Base-by-base conservation (phyloP, 192 early-diverging fungal genomes). In the Backusella tarrabulga region DNA sequence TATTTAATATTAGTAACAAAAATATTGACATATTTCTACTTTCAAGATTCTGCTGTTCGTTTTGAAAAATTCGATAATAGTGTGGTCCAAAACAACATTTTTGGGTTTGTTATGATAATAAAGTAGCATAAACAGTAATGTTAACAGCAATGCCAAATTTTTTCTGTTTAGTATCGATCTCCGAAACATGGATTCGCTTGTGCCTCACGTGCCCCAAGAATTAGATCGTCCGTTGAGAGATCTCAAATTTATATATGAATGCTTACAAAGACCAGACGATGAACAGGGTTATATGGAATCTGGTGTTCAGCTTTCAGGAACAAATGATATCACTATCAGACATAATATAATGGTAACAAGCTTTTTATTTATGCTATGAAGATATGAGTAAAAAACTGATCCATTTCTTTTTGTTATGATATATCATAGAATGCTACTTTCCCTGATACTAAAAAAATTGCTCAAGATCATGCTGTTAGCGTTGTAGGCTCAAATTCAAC, bases 391-490 rank as follows among this genome's bases (percentile, higher is more conserved):
- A 29, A 66, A 52, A 29, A 3, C 19, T 14, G 14, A 32, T n/a
- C 9, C 12, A 38, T 7, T 34, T 8, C 5, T 36, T 14, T 40
- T 36, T 26, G 21, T 63, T 29, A 63, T 29, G 4, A 63, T 63
- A 52, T 50, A 50, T 60, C 60, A 40, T 74, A 79, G 78, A 79
- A 79, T 63, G 78, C 67, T 14, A 79, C 78, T 5, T 75, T 79
- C 46, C 78, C 78, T 14, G 72, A 79, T 44, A 69, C 67, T 17
- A 73, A 75, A 36, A 1, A 35, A 0, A 75, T 74, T 34, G 32
- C 72, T 15, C 78, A 79, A 69, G 78, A 79, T n/a, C 78, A 79
- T 41, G 78, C 44, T 70, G 34, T 79, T n/a, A 79, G 78, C 19
- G 29, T 79, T 32, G 73, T 79, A 11, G 78, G 73, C 6, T 44